Evolutionary conservation across 768 basidiomycete genomes (phyloP).

Genomic region (Rhodocollybia butyracea): DNA sequence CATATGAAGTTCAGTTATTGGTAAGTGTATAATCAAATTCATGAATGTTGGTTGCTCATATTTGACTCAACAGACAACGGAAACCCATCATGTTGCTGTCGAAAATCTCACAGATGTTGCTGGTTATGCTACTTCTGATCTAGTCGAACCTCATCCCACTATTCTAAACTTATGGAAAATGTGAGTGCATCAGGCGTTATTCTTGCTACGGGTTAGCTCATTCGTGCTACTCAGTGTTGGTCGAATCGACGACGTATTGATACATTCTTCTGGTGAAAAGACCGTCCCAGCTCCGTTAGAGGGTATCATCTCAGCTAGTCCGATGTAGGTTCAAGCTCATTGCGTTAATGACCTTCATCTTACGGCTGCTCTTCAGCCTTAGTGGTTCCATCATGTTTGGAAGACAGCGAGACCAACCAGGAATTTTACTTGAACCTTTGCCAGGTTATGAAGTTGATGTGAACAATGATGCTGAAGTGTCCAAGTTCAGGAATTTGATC

Average conservation of each 20-base stretch:
- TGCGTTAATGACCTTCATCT: constrained; percentile 1
- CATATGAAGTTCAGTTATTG: constrained; percentile 6
- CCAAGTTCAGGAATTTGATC: constrained; percentile 25
- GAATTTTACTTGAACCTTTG: constrained; percentile 28
- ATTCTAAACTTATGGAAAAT: constrained; percentile 38
- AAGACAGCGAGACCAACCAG: constrained; percentile 26
- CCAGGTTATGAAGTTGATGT: constrained; percentile 24
- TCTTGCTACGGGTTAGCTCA: no score
- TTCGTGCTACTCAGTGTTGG: no score
- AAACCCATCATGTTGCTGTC: constrained; percentile 20
- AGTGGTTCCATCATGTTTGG: constrained; percentile 39
- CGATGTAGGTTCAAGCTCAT: constrained; percentile 19
- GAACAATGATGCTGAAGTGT: constrained; percentile 16
- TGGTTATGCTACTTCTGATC: constrained; percentile 43
- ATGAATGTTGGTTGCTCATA: not conserved
- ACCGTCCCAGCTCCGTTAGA: constrained; percentile 28
- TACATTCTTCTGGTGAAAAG: constrained; percentile 29
- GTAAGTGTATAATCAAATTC: not conserved
- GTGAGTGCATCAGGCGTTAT: no score
- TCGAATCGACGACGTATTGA: constrained; percentile 27
- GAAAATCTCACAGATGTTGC: constrained; percentile 15
- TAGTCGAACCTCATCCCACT: constrained; percentile 41
- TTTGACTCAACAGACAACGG: constrained; percentile 14
- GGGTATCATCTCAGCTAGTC: constrained; percentile 17
- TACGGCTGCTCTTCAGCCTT: constrained; percentile 24